phyloP scores from a whole-genome alignment of 306 rosid species.

The Dalbergia cultrata region DNA sequence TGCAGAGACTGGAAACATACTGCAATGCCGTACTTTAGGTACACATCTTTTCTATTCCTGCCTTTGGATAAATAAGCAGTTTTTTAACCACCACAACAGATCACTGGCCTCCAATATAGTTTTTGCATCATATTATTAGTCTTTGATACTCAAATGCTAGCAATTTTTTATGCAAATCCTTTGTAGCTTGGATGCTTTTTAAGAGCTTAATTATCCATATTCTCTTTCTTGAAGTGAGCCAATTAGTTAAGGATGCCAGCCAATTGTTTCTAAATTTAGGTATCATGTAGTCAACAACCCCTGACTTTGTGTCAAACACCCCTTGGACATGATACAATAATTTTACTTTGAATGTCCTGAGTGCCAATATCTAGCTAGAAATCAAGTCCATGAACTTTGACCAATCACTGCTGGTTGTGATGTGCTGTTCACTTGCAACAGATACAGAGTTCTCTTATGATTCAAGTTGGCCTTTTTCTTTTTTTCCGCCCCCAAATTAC shows the following conservation, averaged over 20 bases:
- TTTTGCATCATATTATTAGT: conserved; percentile 11
- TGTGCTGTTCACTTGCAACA: neutral
- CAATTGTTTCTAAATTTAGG: neutral
- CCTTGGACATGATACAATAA: neutral
- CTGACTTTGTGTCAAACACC: neutral
- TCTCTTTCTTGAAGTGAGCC: neutral
- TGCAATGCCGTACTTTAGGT: too few relatives aligned
- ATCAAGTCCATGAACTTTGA: too few relatives aligned
- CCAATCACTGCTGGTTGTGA: neutral
- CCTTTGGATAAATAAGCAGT: conserved; percentile 4
- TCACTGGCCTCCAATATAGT: neutral
- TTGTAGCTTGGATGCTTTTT: conserved; percentile 1
- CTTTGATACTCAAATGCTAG: neutral
- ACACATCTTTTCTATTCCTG: neutral
- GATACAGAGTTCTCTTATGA: neutral
- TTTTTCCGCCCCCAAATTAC: too few relatives aligned
- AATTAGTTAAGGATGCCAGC: neutral
- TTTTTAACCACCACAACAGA: conserved; percentile 7
- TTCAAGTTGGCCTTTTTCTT: too few relatives aligned
- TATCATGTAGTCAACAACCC: neutral
- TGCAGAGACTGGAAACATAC: too few relatives aligned
- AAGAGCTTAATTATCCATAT: neutral
- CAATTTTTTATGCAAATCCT: neutral
- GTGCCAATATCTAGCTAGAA: neutral
- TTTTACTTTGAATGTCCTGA: neutral